Conservation (phyloP, 177 flowering plant species). For the Vitis hybrid region DNA sequence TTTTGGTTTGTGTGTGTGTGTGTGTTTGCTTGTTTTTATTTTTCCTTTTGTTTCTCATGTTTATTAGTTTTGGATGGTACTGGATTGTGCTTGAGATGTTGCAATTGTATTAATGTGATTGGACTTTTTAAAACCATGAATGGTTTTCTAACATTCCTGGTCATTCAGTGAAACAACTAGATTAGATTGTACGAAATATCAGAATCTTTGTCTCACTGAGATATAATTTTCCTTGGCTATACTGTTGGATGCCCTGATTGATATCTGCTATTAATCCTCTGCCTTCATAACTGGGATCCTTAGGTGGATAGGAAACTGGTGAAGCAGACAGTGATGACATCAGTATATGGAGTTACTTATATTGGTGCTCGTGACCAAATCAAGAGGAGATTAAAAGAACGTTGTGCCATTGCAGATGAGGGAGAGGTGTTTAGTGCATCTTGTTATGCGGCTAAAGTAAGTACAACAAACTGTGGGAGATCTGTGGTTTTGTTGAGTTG, state of each 20-base stretch:
- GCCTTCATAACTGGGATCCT: not conserved
- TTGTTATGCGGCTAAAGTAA: constrained; percentile 71
- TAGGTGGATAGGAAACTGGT: constrained; percentile 76
- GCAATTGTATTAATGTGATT: not conserved
- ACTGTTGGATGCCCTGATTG: no score
- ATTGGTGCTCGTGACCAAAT: constrained; percentile 98
- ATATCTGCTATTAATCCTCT: not conserved
- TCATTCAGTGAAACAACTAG: no score
- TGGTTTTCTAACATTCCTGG: no score
- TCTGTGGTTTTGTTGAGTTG: not conserved
- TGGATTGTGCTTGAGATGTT: no score
- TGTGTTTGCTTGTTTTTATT: constrained; percentile 1
- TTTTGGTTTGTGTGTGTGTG: no score
- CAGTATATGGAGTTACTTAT: constrained; percentile 97
- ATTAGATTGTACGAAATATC: not conserved
- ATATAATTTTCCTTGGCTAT: not conserved
- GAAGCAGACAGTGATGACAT: constrained; percentile 99
- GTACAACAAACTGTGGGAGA: not conserved
- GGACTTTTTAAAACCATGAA: not conserved
- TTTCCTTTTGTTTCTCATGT: not conserved
- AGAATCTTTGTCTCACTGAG: not conserved
- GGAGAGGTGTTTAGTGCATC: constrained; percentile 41
- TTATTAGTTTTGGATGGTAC: no score
- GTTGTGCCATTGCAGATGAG: constrained; percentile 54
- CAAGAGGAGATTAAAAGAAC: constrained; percentile 79